Base-by-base conservation (phyloP, 1,139 yeast species). In the Suhomyces yuchorum region DNA sequence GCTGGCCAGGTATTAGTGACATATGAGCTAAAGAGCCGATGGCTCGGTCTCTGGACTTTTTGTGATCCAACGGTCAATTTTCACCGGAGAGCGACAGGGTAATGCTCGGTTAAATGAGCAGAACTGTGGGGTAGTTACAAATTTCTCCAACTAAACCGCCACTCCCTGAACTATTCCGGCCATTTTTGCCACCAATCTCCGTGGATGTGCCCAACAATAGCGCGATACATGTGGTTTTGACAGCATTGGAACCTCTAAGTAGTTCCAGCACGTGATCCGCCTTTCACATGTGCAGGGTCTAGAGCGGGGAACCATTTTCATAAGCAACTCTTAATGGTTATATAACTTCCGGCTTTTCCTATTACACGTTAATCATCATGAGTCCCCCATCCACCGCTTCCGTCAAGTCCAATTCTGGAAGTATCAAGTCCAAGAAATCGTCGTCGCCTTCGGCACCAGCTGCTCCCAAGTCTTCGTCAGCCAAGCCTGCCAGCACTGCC, bases 261-360 rank as follows among this genome's bases (percentile, higher is more conserved):
- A n/a, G n/a, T n/a, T n/a, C n/a, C n/a, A n/a, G 30, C 14, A 20
- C 38, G 15, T 32, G 19, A 34, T 37, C 19, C 4, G 11, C 5
- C 17, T 11, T 23, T 12, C 37, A 22, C 32, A 35, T 35, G 38
- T 20, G 15, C 38, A 20, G 37, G 37, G 23, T 4, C 26, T 17
- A 7, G 18, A 23, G 39, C 39, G 39, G 39, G 39, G 39, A 18
- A 34, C 42, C 22, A 12, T 14, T 34, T 34, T 18, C 18, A 34
- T 17, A 11, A 30, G 30, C 34, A 30, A 30, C 12, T 12, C n/a
- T 17, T 6, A 14, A 18, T 4, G 12, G 19, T 18, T 36, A 36
- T 36, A 36, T 22, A 36, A n/a, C 8, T 36, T 4, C 19, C 8
- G 28, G 17, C 11, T n/a, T 20, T 22, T 14, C n/a, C 28, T 36